phyloP scores from a whole-genome alignment of 768 basidiomycete species.

The Hericium alpestre region DNA sequence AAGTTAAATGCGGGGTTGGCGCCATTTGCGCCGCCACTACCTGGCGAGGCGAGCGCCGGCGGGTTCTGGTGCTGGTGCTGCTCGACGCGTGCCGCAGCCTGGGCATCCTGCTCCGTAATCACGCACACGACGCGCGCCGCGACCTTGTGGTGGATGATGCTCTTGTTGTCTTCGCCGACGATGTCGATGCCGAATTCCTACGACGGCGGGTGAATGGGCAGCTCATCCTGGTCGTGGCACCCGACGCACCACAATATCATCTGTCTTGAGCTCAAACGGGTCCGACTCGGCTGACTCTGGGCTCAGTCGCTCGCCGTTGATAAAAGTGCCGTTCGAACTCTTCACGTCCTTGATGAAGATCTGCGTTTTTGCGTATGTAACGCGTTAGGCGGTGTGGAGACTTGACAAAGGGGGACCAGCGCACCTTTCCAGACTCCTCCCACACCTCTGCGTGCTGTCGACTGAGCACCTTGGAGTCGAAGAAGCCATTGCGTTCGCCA shows the following conservation, averaged over 20 bases:
- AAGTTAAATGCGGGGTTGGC: slow-evolving; percentile 30
- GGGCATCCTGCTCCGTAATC: slow-evolving; percentile 76
- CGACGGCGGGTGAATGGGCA: background rate
- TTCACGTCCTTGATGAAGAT: slow-evolving; percentile 98
- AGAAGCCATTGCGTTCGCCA: slow-evolving; percentile 88
- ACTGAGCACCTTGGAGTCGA: slow-evolving; percentile 91
- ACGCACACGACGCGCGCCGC: slow-evolving; percentile 89
- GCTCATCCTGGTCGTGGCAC: slow-evolving; percentile 4
- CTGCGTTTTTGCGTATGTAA: slow-evolving; percentile 26
- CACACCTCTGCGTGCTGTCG: slow-evolving; percentile 97
- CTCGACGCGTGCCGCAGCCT: slow-evolving; percentile 59
- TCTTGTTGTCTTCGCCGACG: slow-evolving; percentile 95
- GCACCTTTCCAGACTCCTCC: slow-evolving; percentile 83
- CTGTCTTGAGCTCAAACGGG: slow-evolving; percentile 86
- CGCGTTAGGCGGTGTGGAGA: slow-evolving; percentile 11
- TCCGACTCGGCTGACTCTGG: slow-evolving; percentile 85
- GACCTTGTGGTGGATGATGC: slow-evolving; percentile 97
- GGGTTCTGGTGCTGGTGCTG: slow-evolving; percentile 53
- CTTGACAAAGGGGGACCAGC: slow-evolving; percentile 14
- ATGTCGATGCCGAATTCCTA: slow-evolving; percentile 99
- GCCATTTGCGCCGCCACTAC: slow-evolving; percentile 30
- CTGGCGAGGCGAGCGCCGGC: slow-evolving; percentile 19
- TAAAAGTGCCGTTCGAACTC: slow-evolving; percentile 96
- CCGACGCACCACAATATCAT: slow-evolving; percentile 83
- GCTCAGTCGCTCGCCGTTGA: slow-evolving; percentile 89